These are phyloP conservation scores for Populus euphratica DNA, from an alignment of 345 rosid genomes.

Conservation along the genomic window DNA sequence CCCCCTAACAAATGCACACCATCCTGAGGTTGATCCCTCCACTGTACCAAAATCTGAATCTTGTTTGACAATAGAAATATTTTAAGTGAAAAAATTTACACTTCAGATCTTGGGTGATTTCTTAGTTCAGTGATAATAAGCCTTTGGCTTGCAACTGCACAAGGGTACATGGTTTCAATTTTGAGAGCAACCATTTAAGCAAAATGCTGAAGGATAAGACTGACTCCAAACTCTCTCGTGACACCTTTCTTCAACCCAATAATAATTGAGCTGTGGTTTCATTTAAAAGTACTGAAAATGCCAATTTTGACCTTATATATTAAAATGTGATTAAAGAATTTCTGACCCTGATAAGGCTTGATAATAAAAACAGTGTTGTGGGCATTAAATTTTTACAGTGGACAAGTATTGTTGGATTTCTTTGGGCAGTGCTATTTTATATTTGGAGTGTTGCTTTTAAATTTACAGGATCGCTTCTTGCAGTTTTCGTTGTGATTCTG, in stretches of 20 bases:
- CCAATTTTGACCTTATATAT: neutral
- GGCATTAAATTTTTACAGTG: neutral
- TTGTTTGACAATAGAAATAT: neutral
- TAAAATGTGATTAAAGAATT: neutral
- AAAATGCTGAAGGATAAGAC: neutral
- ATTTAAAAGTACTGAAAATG: neutral
- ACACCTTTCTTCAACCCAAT: neutral
- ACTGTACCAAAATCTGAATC: neutral
- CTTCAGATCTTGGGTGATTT: neutral
- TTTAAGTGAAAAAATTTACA: neutral
- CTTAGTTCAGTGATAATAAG: no score
- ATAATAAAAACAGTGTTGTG: neutral
- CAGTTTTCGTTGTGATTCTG: neutral
- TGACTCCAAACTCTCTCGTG: neutral
- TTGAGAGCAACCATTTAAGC: no score
- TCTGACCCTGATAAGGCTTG: neutral
- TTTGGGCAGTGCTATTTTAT: neutral
- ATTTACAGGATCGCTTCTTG: neutral
- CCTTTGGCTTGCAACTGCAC: neutral
- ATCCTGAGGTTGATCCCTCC: neutral
- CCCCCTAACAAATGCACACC: no score
- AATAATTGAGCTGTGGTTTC: neutral
- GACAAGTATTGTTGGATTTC: neutral
- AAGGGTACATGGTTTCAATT: neutral
- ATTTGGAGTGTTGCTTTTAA: neutral